Evolutionary conservation across 768 basidiomycete species (phyloP).

Genomic region (Tricholoma sp.): DNA sequence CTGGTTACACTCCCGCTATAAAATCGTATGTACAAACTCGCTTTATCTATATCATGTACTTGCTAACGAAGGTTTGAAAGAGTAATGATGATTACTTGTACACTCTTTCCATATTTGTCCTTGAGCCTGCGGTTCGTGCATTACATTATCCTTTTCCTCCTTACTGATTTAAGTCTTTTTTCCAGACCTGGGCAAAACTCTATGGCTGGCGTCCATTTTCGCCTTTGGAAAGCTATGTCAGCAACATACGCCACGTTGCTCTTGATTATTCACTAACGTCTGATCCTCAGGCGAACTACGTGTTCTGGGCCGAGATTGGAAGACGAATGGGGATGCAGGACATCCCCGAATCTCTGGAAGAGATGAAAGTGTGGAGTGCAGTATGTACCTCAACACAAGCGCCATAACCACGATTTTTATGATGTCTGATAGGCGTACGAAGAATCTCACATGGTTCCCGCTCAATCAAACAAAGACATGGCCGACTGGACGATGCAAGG

Average conservation of each 20-base stretch:
- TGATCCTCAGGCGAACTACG: conserved; percentile 29
- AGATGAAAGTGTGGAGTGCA: conserved; percentile 32
- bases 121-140: conserved; percentile 32
- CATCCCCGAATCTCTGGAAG: conserved; percentile 38
- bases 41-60: not conserved
- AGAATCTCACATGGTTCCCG: conserved; percentile 34
- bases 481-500: conserved; percentile 36
- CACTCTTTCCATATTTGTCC: conserved; percentile 32
- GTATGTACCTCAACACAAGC: conserved; percentile 17
- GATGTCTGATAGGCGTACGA: conserved; percentile 34
- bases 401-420: not conserved
- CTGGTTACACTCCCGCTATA: conserved; percentile 38
- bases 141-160: not conserved
- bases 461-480: conserved; percentile 32
- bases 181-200: conserved; percentile 32
- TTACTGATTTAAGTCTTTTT: not conserved
- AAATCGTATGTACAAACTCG: conserved; percentile 23
- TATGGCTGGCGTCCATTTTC: conserved; percentile 43
- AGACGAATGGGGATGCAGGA: conserved; percentile 40
- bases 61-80: conserved; percentile 13
- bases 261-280: not conserved
- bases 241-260: not conserved
- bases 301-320: conserved; percentile 44
- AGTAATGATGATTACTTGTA: conserved; percentile 39
- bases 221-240: conserved; percentile 35